phyloP scores from a whole-genome alignment of 1,284 basidiomycete genomes.

The Xerocomus nothofagi region DNA sequence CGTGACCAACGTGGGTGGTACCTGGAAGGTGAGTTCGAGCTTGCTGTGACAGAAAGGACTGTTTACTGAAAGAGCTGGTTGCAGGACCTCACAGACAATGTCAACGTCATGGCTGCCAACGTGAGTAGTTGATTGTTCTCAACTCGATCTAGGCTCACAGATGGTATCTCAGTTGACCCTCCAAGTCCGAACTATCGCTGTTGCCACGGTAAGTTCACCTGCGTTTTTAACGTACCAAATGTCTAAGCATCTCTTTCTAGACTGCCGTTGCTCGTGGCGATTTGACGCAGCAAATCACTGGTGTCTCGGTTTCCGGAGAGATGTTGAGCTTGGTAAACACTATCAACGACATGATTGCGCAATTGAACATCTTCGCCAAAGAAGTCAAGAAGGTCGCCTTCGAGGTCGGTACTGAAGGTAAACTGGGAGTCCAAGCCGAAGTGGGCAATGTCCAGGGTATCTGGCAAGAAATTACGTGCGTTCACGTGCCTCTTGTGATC shows the following conservation, averaged over 20 bases:
- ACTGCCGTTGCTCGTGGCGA: slow-evolving; percentile 95
- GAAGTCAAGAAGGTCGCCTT: slow-evolving; percentile 95
- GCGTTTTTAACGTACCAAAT: not conserved
- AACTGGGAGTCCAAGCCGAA: slow-evolving; percentile 96
- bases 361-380: slow-evolving; percentile 89
- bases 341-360: slow-evolving; percentile 97
- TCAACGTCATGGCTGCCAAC: slow-evolving; percentile 87
- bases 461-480: slow-evolving; percentile 98
- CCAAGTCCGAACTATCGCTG: slow-evolving; percentile 94
- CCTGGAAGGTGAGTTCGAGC: slow-evolving; percentile 78
- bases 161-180: slow-evolving; percentile 69
- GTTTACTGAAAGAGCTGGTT: not conserved
- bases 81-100: slow-evolving; percentile 88
- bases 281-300: slow-evolving; percentile 90
- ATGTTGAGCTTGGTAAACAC: slow-evolving; percentile 93
- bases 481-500: slow-evolving; percentile 23
- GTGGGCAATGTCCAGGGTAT: slow-evolving; percentile 97
- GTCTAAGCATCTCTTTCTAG: slow-evolving; percentile 36
- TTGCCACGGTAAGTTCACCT: slow-evolving; percentile 64
- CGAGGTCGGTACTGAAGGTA: slow-evolving; percentile 95
- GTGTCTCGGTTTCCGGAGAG: slow-evolving; percentile 93
- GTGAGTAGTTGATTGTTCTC: slow-evolving; percentile 42
- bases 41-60: slow-evolving; percentile 6
- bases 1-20: slow-evolving; percentile 92
- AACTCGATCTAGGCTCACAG: not conserved